Evolutionary conservation across 1,139 yeast genomes (phyloP), one percentile per base, ranked within the genome.

Genomic region (Torulaspora pretoriensis): DNA sequence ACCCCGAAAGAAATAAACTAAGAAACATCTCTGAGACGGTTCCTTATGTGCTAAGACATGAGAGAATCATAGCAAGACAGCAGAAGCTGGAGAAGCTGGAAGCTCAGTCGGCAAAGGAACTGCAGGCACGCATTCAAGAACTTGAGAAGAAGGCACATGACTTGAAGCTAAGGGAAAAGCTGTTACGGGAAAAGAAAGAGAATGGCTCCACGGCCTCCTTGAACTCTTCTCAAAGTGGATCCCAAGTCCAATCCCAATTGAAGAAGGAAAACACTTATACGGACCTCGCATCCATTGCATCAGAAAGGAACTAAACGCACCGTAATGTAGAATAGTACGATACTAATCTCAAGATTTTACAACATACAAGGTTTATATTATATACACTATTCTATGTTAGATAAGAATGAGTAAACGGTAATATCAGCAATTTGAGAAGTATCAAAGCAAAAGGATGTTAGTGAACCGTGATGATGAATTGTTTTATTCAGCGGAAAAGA

Each of bases 11-110:
- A 51, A 74, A 74, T 55, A 86, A 83, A 64, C 70, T 84, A 54
- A 75, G 94, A 61, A 84, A 81, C 61, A 80, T 84, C 45, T 81
- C 89, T 29, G 92, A 83, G 60, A 84, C 92, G 1, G 87, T 84
- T 25, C 94, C 94, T 27, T 84, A 84, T 55, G 84, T 83, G 29
- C 70, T 84, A 52, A 77, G 86, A 61, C 92, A 84, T 61, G 92
- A 84, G 63, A 74, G 85, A 50, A 75, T 83, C 45, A 68, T 81
- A 54, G 83, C 83, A 47, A 81, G 86, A 64, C 90, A 84, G 60
- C 86, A 81, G 48, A 83, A 82, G 65, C 69, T 84, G 49, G 90
- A 84, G 60, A 88, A 84, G 57, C 68, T 84, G 68, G 94, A 84
- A 61, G 81, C 82, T 63, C 83, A 82, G 49, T 78, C 86, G 51